Conservation (phyloP, 2,329 filamentous ascomycete genomes). For the Botryotinia convoluta region DNA sequence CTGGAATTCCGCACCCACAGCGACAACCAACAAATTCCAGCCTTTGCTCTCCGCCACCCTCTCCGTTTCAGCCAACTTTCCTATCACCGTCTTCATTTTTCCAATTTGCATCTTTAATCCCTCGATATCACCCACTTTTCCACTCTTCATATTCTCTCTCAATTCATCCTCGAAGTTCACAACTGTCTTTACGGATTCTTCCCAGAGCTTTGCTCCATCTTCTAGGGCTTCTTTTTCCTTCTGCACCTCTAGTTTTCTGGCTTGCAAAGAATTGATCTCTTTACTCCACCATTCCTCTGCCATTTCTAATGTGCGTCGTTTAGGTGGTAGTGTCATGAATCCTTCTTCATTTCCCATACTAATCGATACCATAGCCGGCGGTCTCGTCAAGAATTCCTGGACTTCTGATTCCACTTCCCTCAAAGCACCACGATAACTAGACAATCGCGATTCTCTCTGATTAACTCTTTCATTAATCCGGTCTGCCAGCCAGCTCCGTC, state of each 20-base stretch:
- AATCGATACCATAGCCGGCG: slow-evolving; percentile 42
- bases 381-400: slow-evolving; percentile 54
- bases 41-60: slow-evolving; percentile 56
- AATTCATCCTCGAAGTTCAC: slow-evolving; percentile 64
- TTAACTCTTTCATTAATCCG: slow-evolving; percentile 63
- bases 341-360: slow-evolving; percentile 37
- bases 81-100: slow-evolving; percentile 56
- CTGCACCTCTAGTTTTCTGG: slow-evolving; percentile 54
- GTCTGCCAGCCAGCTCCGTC: slow-evolving; percentile 56
- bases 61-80: slow-evolving; percentile 53
- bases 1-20: slow-evolving; percentile 71
- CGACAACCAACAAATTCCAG: slow-evolving; percentile 75
- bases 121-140: slow-evolving; percentile 41
- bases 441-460: slow-evolving; percentile 66
- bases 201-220: slow-evolving; percentile 66
- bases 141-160: slow-evolving; percentile 51
- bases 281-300: slow-evolving; percentile 68
- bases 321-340: slow-evolving; percentile 60
- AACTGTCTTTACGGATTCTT: slow-evolving; percentile 57
- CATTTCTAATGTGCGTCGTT: slow-evolving; percentile 67
- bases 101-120: slow-evolving; percentile 47
- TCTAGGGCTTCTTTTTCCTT: slow-evolving; percentile 64
- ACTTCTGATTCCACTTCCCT: slow-evolving; percentile 64
- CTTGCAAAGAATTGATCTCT: slow-evolving; percentile 56
- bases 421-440: slow-evolving; percentile 66